A percentile compares a stretch with the other conserved stretches of the same genome.
phyloP scores from a whole-genome alignment of 108 stramenopile genomes.

The Cyclotella choctawhatcheeana region DNA sequence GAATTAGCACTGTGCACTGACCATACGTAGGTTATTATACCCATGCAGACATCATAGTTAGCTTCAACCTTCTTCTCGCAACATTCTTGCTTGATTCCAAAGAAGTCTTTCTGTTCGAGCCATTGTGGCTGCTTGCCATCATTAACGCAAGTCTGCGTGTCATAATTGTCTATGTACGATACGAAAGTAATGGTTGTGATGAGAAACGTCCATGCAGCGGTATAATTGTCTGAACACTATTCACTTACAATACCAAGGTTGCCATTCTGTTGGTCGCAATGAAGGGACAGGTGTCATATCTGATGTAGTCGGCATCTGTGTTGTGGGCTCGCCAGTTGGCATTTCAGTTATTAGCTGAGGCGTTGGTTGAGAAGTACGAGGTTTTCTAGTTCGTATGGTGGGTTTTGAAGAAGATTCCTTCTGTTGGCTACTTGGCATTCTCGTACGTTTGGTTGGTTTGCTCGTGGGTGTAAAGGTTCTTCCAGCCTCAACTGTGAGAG shows the following conservation, averaged over 20 bases:
- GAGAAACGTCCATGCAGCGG: too few relatives aligned
- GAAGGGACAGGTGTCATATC: neutral
- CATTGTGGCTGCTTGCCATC: constrained; percentile 10
- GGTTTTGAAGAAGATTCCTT: neutral
- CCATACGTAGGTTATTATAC: constrained; percentile 5
- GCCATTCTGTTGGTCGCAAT: constrained; percentile 2
- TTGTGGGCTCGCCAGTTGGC: neutral
- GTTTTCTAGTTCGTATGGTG: neutral
- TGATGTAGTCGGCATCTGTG: neutral
- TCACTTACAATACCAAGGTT: constrained; percentile 11
- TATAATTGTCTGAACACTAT: neutral
- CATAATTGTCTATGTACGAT: constrained; percentile 1
- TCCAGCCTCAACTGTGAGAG: constrained; percentile 1
- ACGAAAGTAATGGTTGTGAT: neutral
- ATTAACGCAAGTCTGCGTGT: constrained; percentile 8
- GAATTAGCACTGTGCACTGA: constrained; percentile 5
- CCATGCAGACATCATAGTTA: constrained; percentile 12
- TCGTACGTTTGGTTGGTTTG: constrained; percentile 6
- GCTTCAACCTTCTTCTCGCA: constrained; percentile 1
- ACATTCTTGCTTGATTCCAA: constrained; percentile 7
- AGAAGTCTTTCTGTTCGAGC: constrained; percentile 1
- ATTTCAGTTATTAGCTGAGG: neutral
- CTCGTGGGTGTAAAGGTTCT: constrained; percentile 3
- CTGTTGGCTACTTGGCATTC: neutral
- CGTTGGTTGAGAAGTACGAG: neutral